phyloP scores from a whole-genome alignment of 2,329 filamentous ascomycete genomes.

The Dichotomopilus funicola region DNA sequence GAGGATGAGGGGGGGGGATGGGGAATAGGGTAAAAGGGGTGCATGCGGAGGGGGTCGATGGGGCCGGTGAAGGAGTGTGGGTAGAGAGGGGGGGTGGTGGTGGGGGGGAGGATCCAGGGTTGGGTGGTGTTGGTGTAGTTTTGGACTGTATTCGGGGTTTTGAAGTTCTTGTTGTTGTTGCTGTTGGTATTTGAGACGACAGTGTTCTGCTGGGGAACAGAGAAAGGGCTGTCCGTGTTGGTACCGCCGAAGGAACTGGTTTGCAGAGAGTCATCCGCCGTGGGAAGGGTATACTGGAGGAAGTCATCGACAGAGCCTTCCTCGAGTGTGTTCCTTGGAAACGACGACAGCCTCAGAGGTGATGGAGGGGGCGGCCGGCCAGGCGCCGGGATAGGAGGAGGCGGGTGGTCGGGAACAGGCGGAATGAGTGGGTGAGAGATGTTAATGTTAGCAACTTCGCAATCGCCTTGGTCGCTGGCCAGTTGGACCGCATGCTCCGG shows the following conservation, averaged over 20 bases:
- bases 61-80: conserved; percentile 10
- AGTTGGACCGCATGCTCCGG: not conserved
- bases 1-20: no score
- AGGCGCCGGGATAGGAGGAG: no score
- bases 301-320: no score
- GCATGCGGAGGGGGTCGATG: conserved; percentile 12
- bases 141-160: not conserved
- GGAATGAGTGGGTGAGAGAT: no score
- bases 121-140: not conserved
- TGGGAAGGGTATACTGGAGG: no score
- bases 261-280: not conserved
- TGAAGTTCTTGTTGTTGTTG: not conserved
- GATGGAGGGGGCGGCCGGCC: no score
- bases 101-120: not conserved
- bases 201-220: not conserved
- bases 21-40: conserved; percentile 6
- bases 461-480: not conserved
- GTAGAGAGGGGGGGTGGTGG: not conserved
- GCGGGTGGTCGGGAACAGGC: no score
- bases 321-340: no score
- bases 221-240: not conserved
- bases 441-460: no score
- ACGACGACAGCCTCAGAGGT: no score
- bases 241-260: not conserved
- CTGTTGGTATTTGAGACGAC: not conserved